Evolutionary conservation across 805 yeast genomes (phyloP).

Genomic region (Blastobotrys attinorum): DNA sequence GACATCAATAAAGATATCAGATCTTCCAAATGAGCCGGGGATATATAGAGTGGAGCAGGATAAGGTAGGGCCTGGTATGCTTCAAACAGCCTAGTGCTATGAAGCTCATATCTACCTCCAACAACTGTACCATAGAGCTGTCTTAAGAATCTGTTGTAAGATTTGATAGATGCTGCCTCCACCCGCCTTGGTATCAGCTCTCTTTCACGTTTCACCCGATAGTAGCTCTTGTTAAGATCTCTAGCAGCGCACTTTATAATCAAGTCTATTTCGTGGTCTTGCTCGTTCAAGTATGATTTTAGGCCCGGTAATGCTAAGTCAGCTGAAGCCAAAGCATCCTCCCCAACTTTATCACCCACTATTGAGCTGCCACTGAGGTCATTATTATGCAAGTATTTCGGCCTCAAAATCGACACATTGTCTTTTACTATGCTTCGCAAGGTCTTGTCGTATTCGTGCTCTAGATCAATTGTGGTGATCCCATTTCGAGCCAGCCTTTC

Average conservation of each 20-base stretch:
- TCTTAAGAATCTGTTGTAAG: slow-evolving; percentile 16
- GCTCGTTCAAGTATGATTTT: no score
- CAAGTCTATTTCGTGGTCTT: not conserved
- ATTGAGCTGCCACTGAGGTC: no score
- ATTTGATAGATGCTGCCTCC: not conserved
- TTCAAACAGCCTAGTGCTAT: slow-evolving; percentile 10
- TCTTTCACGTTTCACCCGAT: slow-evolving; percentile 7
- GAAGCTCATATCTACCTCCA: not conserved
- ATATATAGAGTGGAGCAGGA: slow-evolving; percentile 28
- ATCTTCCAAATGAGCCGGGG: slow-evolving; percentile 27
- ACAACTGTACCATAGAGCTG: slow-evolving; percentile 12
- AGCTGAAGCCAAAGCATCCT: no score
- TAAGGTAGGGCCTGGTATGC: slow-evolving; percentile 27
- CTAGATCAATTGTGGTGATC: slow-evolving; percentile 7
- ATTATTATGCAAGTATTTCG: not conserved
- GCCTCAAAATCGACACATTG: not conserved
- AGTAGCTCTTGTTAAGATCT: slow-evolving; percentile 9
- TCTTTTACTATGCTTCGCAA: slow-evolving; percentile 8
- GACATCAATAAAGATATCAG: slow-evolving; percentile 20
- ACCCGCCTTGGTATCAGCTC: slow-evolving; percentile 2
- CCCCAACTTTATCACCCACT: no score
- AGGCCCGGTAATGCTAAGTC: no score
- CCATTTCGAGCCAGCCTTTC: no score
- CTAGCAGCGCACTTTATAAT: slow-evolving; percentile 4
- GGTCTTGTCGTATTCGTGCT: slow-evolving; percentile 13